Evolutionary conservation across 345 rosid genomes (phyloP), one percentile per base, ranked within the genome.

Genomic region (Salix udensis): DNA sequence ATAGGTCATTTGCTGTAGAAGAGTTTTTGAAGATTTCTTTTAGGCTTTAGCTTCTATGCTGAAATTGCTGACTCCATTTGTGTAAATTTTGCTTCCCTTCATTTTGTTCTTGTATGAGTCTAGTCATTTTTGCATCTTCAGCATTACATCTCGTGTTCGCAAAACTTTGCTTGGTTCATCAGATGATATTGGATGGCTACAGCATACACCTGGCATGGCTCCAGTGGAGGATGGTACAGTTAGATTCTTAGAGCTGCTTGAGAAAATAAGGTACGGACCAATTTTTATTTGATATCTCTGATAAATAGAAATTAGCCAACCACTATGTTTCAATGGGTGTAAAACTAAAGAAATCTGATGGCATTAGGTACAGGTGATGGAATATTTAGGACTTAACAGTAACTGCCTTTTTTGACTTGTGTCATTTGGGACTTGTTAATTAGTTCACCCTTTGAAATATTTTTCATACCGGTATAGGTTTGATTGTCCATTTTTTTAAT

Each of bases 161-260:
- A 91, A 69, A 82, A 86, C 93, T 9, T 74, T 89, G 78, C 84
- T 39, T 21, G 96, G 93, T 74, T 91, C 96, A 72, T 82, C 88
- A 52, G 87, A 86, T 78, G 96, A 89, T 82, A 89, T 91, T 67
- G 96, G 96, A 67, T 91, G 92, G 96, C 76, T 91, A 74, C 91
- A 88, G 84, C 65, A 8, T 46, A 72, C 88, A 28, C 89, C 89
- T 46, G 91, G 86, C 80, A 86, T 91, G 88, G 84, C 89, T 82
- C 83, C 93, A 44, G 85, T 87, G 26, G 81, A 81, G 73, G 86
- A 89, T 76, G 91, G 96, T 67, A 88, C 91, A 30, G 14, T 86
- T 65, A 84, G 87, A 85, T 91, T 91, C 78, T 77, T 87, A 68
- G 91, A 87, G 81, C 79, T 91, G 79, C 92, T 88, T 53, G 82